These are phyloP conservation scores for Pythium guiyangense DNA, from an alignment of 352 stramenopile species.

Conservation along the genomic window DNA sequence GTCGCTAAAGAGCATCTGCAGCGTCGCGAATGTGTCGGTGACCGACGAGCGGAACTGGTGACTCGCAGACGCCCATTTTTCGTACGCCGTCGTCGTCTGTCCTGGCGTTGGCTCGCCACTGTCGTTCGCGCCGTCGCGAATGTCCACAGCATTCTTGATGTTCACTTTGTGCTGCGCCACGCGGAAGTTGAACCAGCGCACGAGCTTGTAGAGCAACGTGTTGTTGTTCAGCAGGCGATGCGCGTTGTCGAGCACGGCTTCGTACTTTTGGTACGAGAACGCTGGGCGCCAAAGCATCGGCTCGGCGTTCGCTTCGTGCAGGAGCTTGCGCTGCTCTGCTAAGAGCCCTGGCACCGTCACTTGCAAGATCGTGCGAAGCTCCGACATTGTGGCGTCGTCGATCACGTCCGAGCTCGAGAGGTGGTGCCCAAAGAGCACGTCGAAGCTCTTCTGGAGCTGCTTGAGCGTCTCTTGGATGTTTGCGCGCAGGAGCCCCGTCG, in stretches of 20 bases:
- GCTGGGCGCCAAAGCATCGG: constrained; percentile 60
- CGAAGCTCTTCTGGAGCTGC: constrained; percentile 57
- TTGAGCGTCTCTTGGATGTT: constrained; percentile 78
- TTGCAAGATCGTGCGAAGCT: constrained; percentile 52
- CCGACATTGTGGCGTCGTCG: constrained; percentile 42
- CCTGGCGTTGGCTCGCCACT: constrained; percentile 13
- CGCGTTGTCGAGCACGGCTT: constrained; percentile 51
- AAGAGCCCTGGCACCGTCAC: constrained; percentile 51
- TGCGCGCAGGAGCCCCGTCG: constrained; percentile 48
- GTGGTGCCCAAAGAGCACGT: constrained; percentile 68
- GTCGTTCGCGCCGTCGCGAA: constrained; percentile 25
- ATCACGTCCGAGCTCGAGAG: constrained; percentile 47
- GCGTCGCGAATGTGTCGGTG: constrained; percentile 62
- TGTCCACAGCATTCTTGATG: constrained; percentile 39
- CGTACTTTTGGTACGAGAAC: constrained; percentile 79
- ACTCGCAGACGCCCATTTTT: constrained; percentile 48
- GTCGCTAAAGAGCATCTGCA: constrained; percentile 70
- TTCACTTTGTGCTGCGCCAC: constrained; percentile 41
- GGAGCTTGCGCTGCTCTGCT: constrained; percentile 50
- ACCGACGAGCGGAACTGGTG: constrained; percentile 47
- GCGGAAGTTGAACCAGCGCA: constrained; percentile 74
- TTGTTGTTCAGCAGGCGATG: constrained; percentile 79
- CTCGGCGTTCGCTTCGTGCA: constrained; percentile 59
- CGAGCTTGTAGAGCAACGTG: constrained; percentile 73
- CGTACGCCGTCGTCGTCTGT: constrained; percentile 21